Conservation (phyloP, 495 filamentous ascomycete species). For the Podospora pseudoanserina region DNA sequence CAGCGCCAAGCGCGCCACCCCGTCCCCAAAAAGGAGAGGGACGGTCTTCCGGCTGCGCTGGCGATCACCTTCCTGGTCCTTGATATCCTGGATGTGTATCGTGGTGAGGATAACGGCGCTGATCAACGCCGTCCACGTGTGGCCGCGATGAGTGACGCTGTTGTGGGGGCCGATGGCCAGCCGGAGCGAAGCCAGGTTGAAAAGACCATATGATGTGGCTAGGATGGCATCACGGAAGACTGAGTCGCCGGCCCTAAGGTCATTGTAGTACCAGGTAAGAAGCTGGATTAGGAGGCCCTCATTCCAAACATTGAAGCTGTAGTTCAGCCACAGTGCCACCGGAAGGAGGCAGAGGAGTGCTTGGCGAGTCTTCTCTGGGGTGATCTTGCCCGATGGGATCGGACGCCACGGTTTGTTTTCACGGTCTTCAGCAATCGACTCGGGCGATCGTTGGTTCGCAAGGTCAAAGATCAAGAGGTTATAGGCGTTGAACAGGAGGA, state of each 20-base stretch:
- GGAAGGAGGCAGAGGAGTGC: constrained; percentile 39
- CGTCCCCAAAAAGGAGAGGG: neutral
- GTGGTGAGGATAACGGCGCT: constrained; percentile 46
- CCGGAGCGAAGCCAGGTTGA: constrained; percentile 32
- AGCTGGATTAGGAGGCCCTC: constrained; percentile 37
- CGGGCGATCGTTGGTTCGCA: neutral
- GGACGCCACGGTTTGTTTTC: constrained; percentile 61
- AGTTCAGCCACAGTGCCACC: constrained; percentile 30
- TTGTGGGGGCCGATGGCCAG: constrained; percentile 20
- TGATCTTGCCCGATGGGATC: constrained; percentile 44
- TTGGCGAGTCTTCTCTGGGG: constrained; percentile 33
- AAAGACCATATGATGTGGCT: constrained; percentile 38
- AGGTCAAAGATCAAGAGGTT: neutral
- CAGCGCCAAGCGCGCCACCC: neutral
- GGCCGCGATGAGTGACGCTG: constrained; percentile 20
- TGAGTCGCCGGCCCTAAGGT: constrained; percentile 48
- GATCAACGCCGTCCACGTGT: constrained; percentile 46
- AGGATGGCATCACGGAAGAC: constrained; percentile 45
- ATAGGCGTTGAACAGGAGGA: neutral
- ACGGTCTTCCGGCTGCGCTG: constrained; percentile 40
- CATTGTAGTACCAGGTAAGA: constrained; percentile 53
- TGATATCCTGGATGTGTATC: constrained; percentile 52
- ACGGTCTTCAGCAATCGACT: constrained; percentile 47
- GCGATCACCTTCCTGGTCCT: constrained; percentile 47
- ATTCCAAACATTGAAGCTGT: constrained; percentile 34